Evolutionary conservation across 345 rosid genomes (phyloP).

Genomic region (Viola odorata): DNA sequence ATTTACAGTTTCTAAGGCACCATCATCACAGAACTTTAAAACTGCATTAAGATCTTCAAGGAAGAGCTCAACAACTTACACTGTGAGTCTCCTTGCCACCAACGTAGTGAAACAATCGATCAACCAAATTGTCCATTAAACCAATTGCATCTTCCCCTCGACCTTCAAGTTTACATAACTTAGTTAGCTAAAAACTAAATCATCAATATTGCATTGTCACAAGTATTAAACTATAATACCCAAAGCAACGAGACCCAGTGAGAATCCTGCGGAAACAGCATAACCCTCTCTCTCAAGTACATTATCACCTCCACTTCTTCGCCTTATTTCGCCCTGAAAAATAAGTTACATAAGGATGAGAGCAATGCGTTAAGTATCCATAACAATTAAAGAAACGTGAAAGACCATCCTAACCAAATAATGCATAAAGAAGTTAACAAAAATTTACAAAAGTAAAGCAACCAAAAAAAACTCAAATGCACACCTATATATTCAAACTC

Average conservation of each 20-base stretch:
- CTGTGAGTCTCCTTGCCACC: conserved; percentile 79
- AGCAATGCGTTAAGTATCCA: conserved; percentile 4
- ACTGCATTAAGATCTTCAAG: conserved; percentile 11
- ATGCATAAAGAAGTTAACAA: too few species aligned
- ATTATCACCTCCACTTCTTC: conserved; percentile 96
- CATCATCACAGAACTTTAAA: neutral
- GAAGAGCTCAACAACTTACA: conserved; percentile 33
- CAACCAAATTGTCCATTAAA: conserved; percentile 63
- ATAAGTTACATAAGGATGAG: conserved; percentile 14
- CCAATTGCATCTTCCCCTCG: conserved; percentile 82
- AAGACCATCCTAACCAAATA: too few species aligned
- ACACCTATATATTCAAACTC: too few species aligned
- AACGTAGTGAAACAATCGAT: conserved; percentile 70
- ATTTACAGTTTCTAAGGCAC: neutral
- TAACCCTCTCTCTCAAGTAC: conserved; percentile 99
- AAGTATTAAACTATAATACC: conserved; percentile 42
- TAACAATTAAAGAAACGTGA: neutral
- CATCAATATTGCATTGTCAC: neutral
- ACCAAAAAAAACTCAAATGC: too few species aligned
- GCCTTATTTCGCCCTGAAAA: conserved; percentile 89
- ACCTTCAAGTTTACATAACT: conserved; percentile 49
- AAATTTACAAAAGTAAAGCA: too few species aligned
- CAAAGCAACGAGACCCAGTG: conserved; percentile 92
- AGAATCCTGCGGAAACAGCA: conserved; percentile 98
- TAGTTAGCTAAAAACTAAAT: neutral